These are phyloP conservation scores for Acanthamoeba triangularis DNA, from an alignment of 208 protist genomes.

Conservation along the genomic window DNA sequence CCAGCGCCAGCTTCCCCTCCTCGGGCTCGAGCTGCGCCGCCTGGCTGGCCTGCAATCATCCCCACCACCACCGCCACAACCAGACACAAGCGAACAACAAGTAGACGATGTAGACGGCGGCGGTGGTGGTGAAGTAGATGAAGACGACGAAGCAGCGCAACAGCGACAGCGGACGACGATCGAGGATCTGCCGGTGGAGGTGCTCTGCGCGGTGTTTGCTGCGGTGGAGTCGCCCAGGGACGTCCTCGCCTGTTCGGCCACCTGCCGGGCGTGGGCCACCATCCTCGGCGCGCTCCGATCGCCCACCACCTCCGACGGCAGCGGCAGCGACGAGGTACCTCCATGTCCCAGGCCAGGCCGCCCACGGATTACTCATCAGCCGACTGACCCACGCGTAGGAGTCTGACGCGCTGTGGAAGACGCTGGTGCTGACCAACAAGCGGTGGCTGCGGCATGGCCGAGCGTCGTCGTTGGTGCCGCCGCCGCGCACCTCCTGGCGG, in stretches of 20 bases:
- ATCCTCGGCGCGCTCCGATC: not conserved
- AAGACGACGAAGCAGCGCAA: too few relatives aligned
- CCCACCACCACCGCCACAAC: not conserved
- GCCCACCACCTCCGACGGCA: not conserved
- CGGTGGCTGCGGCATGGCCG: not conserved
- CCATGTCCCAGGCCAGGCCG: too few relatives aligned
- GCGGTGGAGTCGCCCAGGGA: not conserved
- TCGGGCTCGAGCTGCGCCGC: not conserved
- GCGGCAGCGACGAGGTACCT: not conserved
- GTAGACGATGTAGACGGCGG: too few relatives aligned
- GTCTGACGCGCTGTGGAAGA: not conserved
- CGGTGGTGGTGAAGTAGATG: too few relatives aligned
- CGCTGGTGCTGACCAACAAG: not conserved
- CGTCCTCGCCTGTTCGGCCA: not conserved
- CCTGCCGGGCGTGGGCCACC: not conserved
- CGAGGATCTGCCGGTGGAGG: constrained; percentile 7
- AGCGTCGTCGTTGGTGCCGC: not conserved
- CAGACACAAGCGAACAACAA: too few relatives aligned
- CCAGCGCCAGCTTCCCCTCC: not conserved
- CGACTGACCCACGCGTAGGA: not conserved
- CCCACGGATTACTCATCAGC: not conserved
- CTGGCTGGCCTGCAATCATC: not conserved
- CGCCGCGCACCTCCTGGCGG: not conserved
- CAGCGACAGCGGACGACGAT: not conserved
- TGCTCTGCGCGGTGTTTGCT: not conserved